A percentile compares a stretch with the other conserved stretches of the same genome.
phyloP scores from a whole-genome alignment of 192 early-diverging fungal genomes.

The Funneliformis geosporum region DNA sequence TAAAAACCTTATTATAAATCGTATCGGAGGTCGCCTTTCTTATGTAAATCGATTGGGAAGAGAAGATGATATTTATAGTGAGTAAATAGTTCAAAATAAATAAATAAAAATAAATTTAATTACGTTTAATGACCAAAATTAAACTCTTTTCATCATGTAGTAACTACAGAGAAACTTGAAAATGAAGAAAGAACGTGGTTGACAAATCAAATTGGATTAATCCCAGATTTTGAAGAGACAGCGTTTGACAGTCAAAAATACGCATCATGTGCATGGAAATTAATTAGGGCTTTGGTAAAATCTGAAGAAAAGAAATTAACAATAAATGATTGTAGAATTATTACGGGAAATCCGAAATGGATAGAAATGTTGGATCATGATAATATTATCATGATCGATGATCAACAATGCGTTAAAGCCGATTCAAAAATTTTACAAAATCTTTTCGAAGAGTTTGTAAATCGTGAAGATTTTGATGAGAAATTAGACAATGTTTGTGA shows the following conservation, averaged over 20 bases:
- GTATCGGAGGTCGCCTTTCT: conserved; percentile 21
- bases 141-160: not conserved
- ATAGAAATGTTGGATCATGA: conserved; percentile 25
- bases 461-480: conserved; percentile 19
- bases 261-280: conserved; percentile 29
- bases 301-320: not conserved
- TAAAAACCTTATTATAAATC: not conserved
- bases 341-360: conserved; percentile 24
- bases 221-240: conserved; percentile 30
- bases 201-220: conserved; percentile 17
- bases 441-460: conserved; percentile 13
- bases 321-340: conserved; percentile 15
- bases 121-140: not conserved
- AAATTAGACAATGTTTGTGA: conserved; percentile 20
- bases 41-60: conserved; percentile 26
- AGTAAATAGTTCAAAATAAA: not conserved
- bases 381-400: conserved; percentile 25
- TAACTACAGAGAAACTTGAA: not conserved
- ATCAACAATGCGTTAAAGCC: not conserved
- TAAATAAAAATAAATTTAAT: too few relatives aligned
- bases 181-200: conserved; percentile 17
- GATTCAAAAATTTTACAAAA: conserved; percentile 32
- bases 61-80: conserved; percentile 13
- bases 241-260: conserved; percentile 32
- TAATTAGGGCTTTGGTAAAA: conserved; percentile 12